Conservation (phyloP, 108 stramenopile species). For the Cafeteria roenbergensis region DNA sequence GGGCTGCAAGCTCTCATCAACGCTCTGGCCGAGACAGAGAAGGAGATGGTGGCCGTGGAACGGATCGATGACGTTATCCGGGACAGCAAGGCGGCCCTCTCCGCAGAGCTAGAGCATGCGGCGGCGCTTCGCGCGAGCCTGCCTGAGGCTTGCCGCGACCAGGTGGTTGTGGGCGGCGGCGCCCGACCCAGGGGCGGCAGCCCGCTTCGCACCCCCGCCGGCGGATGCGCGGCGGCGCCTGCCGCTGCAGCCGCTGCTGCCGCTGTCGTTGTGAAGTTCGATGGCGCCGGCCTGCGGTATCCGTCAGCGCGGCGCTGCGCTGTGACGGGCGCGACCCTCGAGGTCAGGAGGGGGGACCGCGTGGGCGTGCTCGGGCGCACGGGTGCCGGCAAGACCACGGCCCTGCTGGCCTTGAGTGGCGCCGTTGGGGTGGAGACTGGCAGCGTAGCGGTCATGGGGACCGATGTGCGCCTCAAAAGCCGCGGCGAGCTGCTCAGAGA, state of each 20-base stretch:
- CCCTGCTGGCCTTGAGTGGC: conserved; percentile 72
- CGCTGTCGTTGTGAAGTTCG: conserved; percentile 53
- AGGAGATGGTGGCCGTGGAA: conserved; percentile 49
- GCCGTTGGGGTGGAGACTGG: conserved; percentile 64
- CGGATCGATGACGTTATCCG: conserved; percentile 10
- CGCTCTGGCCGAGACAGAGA: conserved; percentile 72
- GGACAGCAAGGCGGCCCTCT: not conserved
- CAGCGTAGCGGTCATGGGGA: conserved; percentile 63
- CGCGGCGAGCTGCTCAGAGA: conserved; percentile 55
- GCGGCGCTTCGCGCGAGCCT: no score
- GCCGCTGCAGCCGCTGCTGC: conserved; percentile 51
- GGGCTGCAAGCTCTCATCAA: conserved; percentile 72
- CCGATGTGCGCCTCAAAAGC: conserved; percentile 57
- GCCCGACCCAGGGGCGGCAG: not conserved
- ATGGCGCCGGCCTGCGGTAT: conserved; percentile 60
- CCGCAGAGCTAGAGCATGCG: no score
- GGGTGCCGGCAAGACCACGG: conserved; percentile 46
- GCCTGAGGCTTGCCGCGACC: no score
- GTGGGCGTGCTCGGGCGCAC: conserved; percentile 47
- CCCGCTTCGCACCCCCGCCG: not conserved
- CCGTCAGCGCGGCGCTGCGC: conserved; percentile 56
- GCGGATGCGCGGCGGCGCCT: not conserved
- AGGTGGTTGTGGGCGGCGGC: not conserved
- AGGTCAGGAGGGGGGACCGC: conserved; percentile 17
- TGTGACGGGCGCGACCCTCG: conserved; percentile 30